phyloP scores from a whole-genome alignment of 2,329 filamentous ascomycete species.

The Cercospora nicotianae region DNA sequence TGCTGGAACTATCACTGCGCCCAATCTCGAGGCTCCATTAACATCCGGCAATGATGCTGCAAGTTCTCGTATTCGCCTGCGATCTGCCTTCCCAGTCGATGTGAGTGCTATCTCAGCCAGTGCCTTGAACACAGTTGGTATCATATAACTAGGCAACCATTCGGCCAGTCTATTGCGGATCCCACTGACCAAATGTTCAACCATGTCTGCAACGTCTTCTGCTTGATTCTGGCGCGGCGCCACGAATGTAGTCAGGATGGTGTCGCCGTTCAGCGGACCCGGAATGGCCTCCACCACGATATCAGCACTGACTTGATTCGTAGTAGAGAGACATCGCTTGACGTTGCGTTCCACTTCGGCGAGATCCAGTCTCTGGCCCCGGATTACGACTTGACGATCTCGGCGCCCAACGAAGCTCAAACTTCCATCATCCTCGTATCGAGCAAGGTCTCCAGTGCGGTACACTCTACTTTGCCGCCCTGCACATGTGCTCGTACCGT shows the following conservation, averaged over 20 bases:
- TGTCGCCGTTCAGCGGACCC: background rate
- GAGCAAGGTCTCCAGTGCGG: conserved; percentile 31
- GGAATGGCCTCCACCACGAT: background rate
- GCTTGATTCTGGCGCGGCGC: background rate
- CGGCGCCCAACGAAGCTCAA: conserved; percentile 27
- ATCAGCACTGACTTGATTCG: background rate
- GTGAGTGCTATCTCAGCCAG: conserved; percentile 69
- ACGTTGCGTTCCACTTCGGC: conserved; percentile 23
- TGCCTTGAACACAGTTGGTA: conserved; percentile 71
- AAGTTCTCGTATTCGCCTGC: conserved; percentile 30
- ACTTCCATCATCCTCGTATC: conserved; percentile 39
- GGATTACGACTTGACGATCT: conserved; percentile 25
- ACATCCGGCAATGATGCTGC: background rate
- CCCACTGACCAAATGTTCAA: background rate
- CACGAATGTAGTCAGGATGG: conserved; percentile 1
- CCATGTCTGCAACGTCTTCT: background rate
- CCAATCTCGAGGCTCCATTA: background rate
- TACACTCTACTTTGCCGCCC: conserved; percentile 1
- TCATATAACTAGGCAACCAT: conserved; percentile 62
- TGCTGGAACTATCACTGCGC: background rate
- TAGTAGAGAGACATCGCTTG: background rate
- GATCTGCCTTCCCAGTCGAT: conserved; percentile 71
- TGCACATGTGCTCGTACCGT: conserved; percentile 40
- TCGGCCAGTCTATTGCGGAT: conserved; percentile 1
- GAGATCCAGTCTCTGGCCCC: conserved; percentile 26